phyloP scores from a whole-genome alignment of 1,139 yeast genomes.

The Casaregolazyma lundiana region DNA sequence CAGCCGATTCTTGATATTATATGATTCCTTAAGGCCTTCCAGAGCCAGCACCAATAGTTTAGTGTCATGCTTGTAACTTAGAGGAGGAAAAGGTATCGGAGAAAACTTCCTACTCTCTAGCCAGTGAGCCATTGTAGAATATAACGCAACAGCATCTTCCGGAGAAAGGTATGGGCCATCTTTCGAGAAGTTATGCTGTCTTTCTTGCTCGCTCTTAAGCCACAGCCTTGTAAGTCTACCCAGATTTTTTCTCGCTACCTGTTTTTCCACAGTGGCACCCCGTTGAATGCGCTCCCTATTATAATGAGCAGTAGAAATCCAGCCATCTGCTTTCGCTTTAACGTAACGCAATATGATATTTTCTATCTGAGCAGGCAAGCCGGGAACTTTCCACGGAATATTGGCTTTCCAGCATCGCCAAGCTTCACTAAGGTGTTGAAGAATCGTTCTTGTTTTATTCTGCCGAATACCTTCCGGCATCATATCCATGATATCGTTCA shows the following conservation, averaged over 20 bases:
- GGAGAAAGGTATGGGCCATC: slow-evolving; percentile 88
- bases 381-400: slow-evolving; percentile 97
- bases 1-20: slow-evolving; percentile 75
- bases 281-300: slow-evolving; percentile 83
- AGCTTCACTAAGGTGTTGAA: slow-evolving; percentile 95
- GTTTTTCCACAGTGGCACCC: slow-evolving; percentile 90
- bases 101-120: slow-evolving; percentile 78
- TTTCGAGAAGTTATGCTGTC: slow-evolving; percentile 74
- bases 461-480: slow-evolving; percentile 93
- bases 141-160: slow-evolving; percentile 81
- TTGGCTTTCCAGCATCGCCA: slow-evolving; percentile 99
- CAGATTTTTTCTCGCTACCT: slow-evolving; percentile 86
- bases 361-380: slow-evolving; percentile 87
- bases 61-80: slow-evolving; percentile 89
- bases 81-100: slow-evolving; percentile 92
- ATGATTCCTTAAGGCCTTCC: slow-evolving; percentile 80
- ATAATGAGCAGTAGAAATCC: slow-evolving; percentile 91
- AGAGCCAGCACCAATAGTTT: slow-evolving; percentile 83
- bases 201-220: slow-evolving; percentile 87
- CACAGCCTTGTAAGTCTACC: slow-evolving; percentile 90
- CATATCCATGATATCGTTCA: slow-evolving; percentile 95
- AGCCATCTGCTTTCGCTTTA: slow-evolving; percentile 94
- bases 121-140: slow-evolving; percentile 89
- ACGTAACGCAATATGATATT: slow-evolving; percentile 83
- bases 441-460: slow-evolving; percentile 76